Evolutionary conservation across 345 rosid genomes (phyloP).

Genomic region (Aegle marmelos): DNA sequence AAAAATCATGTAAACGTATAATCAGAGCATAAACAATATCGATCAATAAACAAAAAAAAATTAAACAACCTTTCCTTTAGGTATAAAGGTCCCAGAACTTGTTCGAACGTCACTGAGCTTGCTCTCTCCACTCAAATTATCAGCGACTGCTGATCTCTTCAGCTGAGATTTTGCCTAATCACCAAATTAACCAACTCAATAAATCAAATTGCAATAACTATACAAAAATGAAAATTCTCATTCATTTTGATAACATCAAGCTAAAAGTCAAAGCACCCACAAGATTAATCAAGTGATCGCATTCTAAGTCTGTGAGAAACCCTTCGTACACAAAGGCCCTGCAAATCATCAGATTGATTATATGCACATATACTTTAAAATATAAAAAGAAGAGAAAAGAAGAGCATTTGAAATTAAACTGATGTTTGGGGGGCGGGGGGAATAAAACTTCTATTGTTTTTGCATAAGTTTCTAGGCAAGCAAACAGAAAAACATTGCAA

Average conservation of each 20-base stretch:
- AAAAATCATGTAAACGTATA: not conserved
- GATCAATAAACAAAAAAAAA: conserved; percentile 2
- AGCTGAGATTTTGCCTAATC: conserved; percentile 75
- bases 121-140: conserved; percentile 77
- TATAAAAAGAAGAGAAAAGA: not conserved
- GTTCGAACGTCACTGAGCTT: conserved; percentile 86
- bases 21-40: not conserved
- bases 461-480: not conserved
- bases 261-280: conserved; percentile 36
- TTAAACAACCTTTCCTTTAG: conserved; percentile 69
- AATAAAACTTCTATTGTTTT: not conserved
- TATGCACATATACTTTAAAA: not conserved
- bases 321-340: conserved; percentile 96
- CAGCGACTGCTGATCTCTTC: conserved; percentile 95
- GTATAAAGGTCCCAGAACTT: conserved; percentile 93
- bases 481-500: not conserved
- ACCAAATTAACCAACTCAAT: conserved; percentile 6
- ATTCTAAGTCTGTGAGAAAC: conserved; percentile 84
- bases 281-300: conserved; percentile 91
- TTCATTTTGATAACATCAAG: conserved; percentile 7
- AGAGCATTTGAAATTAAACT: not conserved
- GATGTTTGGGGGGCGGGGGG: not conserved
- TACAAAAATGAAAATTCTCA: not conserved
- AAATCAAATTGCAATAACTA: not conserved
- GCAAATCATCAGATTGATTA: not conserved